Base-by-base conservation (phyloP, 2,329 filamentous ascomycete species). In the Venturia carpophila region DNA sequence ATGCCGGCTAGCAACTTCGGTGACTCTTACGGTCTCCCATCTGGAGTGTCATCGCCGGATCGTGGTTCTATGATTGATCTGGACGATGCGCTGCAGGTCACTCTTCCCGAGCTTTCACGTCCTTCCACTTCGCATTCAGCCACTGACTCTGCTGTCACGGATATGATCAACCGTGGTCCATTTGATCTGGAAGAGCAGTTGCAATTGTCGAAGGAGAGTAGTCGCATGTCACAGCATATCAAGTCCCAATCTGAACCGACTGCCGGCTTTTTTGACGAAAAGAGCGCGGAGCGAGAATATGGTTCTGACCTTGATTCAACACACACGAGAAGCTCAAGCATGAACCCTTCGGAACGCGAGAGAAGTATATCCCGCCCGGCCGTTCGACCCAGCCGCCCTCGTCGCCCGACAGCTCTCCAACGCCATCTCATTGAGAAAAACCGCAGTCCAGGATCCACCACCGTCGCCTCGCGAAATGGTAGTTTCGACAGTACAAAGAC, bases 131-230 rank as follows among this genome's bases (percentile, higher is more conserved):
- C 79, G 5, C 74, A 72, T 60, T 71, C 74, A 2, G 68, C 71
- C 9, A 70, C 69, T 47, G 72, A 71, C 47, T 72, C 72, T 15
- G 70, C 69, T 19, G 70, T 70, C 60, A 77, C 74, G 21, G 76
- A 79, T 63, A 72, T 74, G 24, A 75, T 75, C 47, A 77, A 74
- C 63, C 78, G 78, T 5, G 78, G 81, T 65, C 79, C 79, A 0
- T 82, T 82, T 68, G 79, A 81, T 68, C 75, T 81, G 7, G 79
- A 81, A 68, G 78, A 81, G 27, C 75, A 76, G 64, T 71, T 76
- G 10, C 71, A 75, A 41, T 70, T 76, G 13, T 74, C 74, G 0
- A 68, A 75, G 41, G 74, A 72, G 56, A 76, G 74, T 64, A 73
- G 76, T 60, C 74, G 75, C 39, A 71, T 72, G 27, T 75, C 73